Conservation (phyloP, 2,329 filamentous ascomycete species). For the Sporothrix humicola region DNA sequence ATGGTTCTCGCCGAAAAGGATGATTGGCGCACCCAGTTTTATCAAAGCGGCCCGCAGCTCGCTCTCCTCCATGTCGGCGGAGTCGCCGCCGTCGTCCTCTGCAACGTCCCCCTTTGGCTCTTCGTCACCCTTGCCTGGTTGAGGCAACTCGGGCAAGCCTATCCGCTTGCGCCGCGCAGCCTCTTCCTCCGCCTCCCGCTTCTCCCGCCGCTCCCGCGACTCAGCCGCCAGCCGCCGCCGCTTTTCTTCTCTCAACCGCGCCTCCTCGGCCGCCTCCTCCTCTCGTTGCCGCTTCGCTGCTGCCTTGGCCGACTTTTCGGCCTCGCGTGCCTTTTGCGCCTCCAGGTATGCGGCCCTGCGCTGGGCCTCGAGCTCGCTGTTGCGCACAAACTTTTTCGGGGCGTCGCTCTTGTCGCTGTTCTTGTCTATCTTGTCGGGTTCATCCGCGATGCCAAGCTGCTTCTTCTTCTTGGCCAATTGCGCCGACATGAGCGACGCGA, state of each 20-base stretch:
- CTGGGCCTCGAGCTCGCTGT: constrained; percentile 83
- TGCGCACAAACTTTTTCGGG: constrained; percentile 79
- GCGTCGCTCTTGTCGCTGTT: constrained; percentile 40
- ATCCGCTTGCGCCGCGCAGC: constrained; percentile 73
- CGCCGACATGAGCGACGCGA: constrained; percentile 89
- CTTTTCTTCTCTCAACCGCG: constrained; percentile 78
- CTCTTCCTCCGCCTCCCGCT: constrained; percentile 76
- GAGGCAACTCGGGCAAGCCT: constrained; percentile 74
- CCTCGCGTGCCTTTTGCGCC: constrained; percentile 77
- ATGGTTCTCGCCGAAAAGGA: constrained; percentile 82
- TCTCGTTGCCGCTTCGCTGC: constrained; percentile 86
- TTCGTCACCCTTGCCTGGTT: constrained; percentile 45
- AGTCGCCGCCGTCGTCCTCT: constrained; percentile 46
- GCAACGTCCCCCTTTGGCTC: constrained; percentile 39
- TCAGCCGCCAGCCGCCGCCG: constrained; percentile 80
- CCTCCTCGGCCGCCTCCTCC: constrained; percentile 77
- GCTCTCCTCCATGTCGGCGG: constrained; percentile 67
- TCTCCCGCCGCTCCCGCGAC: constrained; percentile 70
- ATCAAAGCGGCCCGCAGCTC: constrained; percentile 73
- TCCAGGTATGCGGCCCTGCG: constrained; percentile 79
- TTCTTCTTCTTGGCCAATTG: constrained; percentile 80
- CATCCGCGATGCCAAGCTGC: neutral
- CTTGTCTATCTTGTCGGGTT: neutral
- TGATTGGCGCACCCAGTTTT: constrained; percentile 72
- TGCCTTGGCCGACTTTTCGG: constrained; percentile 70